Percentiles rank a stretch among this genome's conserved stretches.
Evolutionary conservation across 2,329 filamentous ascomycete genomes (phyloP).

Genomic region (Arachnopeziza araneosa): DNA sequence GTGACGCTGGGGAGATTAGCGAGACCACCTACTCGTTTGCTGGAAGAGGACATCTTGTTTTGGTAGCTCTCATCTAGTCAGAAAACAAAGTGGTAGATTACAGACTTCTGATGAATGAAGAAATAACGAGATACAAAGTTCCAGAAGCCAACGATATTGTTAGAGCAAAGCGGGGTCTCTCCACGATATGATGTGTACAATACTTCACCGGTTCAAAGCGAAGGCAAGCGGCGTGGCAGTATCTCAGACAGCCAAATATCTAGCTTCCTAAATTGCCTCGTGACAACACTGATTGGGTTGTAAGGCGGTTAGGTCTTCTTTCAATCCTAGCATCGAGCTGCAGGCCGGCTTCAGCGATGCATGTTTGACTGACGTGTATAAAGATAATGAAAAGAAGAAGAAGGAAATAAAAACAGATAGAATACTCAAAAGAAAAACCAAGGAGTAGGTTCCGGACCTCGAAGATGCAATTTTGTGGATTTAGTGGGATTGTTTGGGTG

Average conservation of each 20-base stretch:
- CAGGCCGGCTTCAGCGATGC: constrained; percentile 14
- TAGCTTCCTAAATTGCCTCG: constrained; percentile 8
- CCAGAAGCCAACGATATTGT: neutral
- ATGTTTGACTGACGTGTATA: constrained; percentile 13
- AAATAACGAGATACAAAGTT: neutral
- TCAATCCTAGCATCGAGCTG: constrained; percentile 15
- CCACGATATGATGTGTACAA: neutral
- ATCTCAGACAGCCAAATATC: constrained; percentile 5
- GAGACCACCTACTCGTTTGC: neutral
- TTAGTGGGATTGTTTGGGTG: neutral
- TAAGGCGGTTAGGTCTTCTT: neutral
- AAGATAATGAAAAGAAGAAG: neutral
- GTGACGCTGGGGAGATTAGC: neutral
- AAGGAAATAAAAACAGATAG: constrained; percentile 3
- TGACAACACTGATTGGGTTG: constrained; percentile 20
- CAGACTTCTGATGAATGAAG: neutral
- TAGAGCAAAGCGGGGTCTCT: neutral
- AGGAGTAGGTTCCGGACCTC: neutral
- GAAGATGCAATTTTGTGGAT: neutral
- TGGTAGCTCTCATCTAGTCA: neutral
- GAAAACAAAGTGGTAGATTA: neutral
- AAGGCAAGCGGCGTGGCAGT: constrained; percentile 5
- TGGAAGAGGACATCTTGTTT: neutral
- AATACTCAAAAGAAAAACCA: neutral
- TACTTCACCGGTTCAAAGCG: constrained; percentile 3